Base-by-base conservation (phyloP, 176 grass and related monocot genomes). In the Puya raimondii region DNA sequence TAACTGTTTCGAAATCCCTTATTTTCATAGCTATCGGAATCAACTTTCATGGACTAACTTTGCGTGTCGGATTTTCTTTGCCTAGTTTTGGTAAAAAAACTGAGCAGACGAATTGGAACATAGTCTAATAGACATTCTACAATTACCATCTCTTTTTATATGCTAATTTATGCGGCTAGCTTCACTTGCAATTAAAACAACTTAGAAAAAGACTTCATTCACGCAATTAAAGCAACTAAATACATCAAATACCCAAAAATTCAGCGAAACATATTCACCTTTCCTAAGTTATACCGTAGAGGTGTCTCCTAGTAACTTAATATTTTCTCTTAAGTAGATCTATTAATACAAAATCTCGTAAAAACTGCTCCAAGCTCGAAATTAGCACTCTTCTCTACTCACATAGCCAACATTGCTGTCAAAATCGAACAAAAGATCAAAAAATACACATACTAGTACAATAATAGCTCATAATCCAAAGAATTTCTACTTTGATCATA, bases 51-150 rank as follows among this genome's bases (percentile, higher is more conserved):
- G 27, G n/a, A n/a, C n/a, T n/a, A n/a, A n/a, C n/a, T n/a, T n/a
- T n/a, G n/a, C n/a, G n/a, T n/a, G n/a, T n/a, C n/a, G n/a, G n/a
- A n/a, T n/a, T n/a, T n/a, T n/a, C n/a, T n/a, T n/a, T n/a, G n/a
- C n/a, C n/a, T n/a, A n/a, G n/a, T n/a, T n/a, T n/a, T n/a, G n/a
- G n/a, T n/a, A n/a, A n/a, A n/a, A n/a, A n/a, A n/a, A n/a, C 91
- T 91, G 74, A 64, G 76, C 23, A 76, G 67, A 1, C 66, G 14
- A 67, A 66, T 66, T 42, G 33, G 33, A 42, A 42, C 33, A 66
- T 20, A n/a, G 11, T 54, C 64, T 12, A 47, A 12, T n/a, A 64
- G 12, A 66, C 25, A 56, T 53, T 52, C 12, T 33, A 10, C 3
- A 66, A 66, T 67, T 20, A 61, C 56, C 56, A 18, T 18, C 56